A percentile compares a stretch with the other conserved stretches of the same genome.
Conservation (phyloP, 768 basidiomycete species). For the Obba rivulosa region DNA sequence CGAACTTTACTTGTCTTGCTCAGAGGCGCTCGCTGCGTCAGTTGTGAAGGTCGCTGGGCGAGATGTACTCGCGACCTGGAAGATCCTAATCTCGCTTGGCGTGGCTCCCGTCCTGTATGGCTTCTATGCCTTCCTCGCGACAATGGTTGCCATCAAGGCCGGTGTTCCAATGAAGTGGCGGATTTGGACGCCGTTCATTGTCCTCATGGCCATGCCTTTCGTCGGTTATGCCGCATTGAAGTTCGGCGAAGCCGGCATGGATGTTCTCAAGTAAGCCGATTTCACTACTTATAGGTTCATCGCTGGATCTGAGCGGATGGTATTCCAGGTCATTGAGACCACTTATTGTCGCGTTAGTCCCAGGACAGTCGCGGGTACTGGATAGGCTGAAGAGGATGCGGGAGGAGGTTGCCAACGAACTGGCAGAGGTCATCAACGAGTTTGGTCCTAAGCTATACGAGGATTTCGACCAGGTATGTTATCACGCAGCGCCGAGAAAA, state of each 20-base stretch:
- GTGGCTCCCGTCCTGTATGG: conserved; percentile 82
- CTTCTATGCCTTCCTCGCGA: conserved; percentile 78
- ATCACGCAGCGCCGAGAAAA: conserved; percentile 1
- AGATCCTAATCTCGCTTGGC: conserved; percentile 90
- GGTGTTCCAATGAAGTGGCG: conserved; percentile 57
- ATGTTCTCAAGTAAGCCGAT: conserved; percentile 83
- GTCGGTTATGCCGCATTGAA: conserved; percentile 92
- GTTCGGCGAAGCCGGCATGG: conserved; percentile 97
- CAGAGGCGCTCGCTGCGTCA: conserved; percentile 94
- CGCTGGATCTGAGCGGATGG: background rate
- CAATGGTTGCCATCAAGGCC: conserved; percentile 63
- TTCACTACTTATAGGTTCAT: background rate
- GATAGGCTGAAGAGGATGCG: conserved; percentile 72
- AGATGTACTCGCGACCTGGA: conserved; percentile 98
- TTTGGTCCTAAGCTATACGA: conserved; percentile 85
- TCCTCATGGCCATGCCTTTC: conserved; percentile 71
- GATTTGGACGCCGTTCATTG: conserved; percentile 72
- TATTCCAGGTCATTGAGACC: conserved; percentile 79
- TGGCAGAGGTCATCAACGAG: conserved; percentile 78
- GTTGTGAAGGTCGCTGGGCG: conserved; percentile 93
- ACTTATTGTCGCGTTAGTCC: conserved; percentile 79
- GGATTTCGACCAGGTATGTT: conserved; percentile 74
- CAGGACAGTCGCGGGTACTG: conserved; percentile 81
- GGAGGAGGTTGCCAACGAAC: conserved; percentile 72
- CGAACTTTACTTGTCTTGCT: background rate